phyloP scores from a whole-genome alignment of 164 flowering plant genomes.

The Liriodendron chinense region DNA sequence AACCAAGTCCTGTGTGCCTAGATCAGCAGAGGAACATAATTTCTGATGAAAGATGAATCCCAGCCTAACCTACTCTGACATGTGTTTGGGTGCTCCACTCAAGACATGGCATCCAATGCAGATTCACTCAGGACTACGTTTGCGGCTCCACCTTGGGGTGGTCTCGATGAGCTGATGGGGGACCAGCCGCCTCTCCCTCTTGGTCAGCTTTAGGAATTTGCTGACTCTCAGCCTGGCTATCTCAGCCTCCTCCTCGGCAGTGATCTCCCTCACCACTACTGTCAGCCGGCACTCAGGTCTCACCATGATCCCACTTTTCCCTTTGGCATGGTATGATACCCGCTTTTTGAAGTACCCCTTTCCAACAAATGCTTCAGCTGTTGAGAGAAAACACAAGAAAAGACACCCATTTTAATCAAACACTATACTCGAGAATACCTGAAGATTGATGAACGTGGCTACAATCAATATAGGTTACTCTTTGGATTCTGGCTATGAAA shows the following conservation, averaged over 20 bases:
- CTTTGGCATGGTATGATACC: conserved; percentile 65
- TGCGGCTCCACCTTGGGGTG: conserved; percentile 85
- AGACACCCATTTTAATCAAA: too few species aligned
- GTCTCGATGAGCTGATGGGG: conserved; percentile 90
- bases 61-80: background rate
- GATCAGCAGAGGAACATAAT: background rate
- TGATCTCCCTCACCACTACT: conserved; percentile 82
- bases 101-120: background rate
- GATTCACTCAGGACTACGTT: conserved; percentile 25
- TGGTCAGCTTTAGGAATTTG: conserved; percentile 74
- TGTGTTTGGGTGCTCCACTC: background rate
- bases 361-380: conserved; percentile 97
- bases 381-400: background rate
- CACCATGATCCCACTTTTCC: conserved; percentile 56
- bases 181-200: conserved; percentile 68
- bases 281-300: conserved; percentile 90
- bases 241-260: conserved; percentile 86
- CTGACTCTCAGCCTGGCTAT: conserved; percentile 72
- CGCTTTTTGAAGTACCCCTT: conserved; percentile 74
- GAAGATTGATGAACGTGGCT: too few species aligned
- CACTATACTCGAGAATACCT: too few species aligned
- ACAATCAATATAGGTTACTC: too few species aligned
- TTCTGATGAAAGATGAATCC: background rate
- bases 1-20: background rate
- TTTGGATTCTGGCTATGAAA: too few species aligned